Percentiles rank a stretch among this genome's conserved stretches.
Evolutionary conservation across 345 rosid genomes (phyloP).

Genomic region (Lumnitzera racemosa): DNA sequence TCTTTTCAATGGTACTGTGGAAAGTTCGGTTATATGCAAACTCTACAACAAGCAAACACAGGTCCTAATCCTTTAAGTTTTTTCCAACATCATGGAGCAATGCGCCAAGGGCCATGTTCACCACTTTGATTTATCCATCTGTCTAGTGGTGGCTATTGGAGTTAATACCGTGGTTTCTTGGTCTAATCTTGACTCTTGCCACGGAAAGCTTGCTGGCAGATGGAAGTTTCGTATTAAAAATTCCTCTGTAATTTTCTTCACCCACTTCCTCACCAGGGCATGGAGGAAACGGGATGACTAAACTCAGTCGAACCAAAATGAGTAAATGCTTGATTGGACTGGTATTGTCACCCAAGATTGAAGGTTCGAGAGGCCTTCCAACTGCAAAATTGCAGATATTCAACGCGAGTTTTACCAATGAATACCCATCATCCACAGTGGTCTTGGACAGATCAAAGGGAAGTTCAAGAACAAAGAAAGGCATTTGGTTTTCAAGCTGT

Average conservation of each 20-base stretch:
- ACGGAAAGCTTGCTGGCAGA: slow-evolving; percentile 35
- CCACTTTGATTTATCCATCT: too few relatives aligned
- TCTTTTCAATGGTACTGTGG: too few relatives aligned
- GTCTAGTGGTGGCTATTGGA: too few relatives aligned
- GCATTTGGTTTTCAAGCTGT: slow-evolving; percentile 47
- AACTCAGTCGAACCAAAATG: slow-evolving; percentile 34
- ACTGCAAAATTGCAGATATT: slow-evolving; percentile 27
- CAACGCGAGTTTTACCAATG: slow-evolving; percentile 24
- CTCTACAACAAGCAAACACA: too few relatives aligned
- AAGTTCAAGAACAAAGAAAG: slow-evolving; percentile 30
- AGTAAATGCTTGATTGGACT: slow-evolving; percentile 29
- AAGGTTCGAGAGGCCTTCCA: slow-evolving; percentile 13
- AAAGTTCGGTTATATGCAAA: too few relatives aligned
- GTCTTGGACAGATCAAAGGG: slow-evolving; percentile 16
- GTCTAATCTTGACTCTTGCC: slow-evolving; percentile 30
- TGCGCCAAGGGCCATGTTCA: too few relatives aligned
- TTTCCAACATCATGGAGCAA: too few relatives aligned
- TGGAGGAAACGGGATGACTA: slow-evolving; percentile 10
- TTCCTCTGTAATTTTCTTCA: not conserved
- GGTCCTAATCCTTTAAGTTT: too few relatives aligned
- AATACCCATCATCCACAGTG: not conserved
- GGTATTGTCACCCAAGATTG: not conserved
- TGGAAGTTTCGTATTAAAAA: slow-evolving; percentile 7
- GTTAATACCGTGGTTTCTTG: slow-evolving; percentile 8
- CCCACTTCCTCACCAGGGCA: not conserved